Conservation (phyloP, 345 rosid genomes). For the Rhizophora apiculata region DNA sequence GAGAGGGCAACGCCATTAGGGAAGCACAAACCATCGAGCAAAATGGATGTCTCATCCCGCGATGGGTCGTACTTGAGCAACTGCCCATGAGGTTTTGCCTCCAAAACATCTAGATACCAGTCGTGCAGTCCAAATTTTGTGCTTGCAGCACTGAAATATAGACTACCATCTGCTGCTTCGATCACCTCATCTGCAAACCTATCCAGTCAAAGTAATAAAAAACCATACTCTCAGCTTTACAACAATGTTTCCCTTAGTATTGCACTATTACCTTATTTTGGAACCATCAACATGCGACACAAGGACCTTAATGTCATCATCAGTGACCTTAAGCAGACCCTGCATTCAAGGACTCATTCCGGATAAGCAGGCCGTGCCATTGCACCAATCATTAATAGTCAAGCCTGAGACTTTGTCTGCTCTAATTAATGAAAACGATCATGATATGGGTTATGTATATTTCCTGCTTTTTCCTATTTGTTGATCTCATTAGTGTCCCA, state of each 20-base stretch:
- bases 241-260: neutral
- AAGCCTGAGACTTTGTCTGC: too few species aligned
- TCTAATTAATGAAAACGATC: too few species aligned
- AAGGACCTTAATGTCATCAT: constrained; percentile 35
- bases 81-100: constrained; percentile 55
- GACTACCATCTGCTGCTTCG: constrained; percentile 48
- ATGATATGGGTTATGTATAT: too few species aligned
- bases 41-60: constrained; percentile 26
- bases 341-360: neutral
- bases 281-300: constrained; percentile 38
- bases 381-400: too few species aligned
- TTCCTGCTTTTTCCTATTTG: too few species aligned
- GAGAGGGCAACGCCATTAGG: constrained; percentile 57
- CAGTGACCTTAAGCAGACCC: constrained; percentile 51
- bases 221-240: too few species aligned
- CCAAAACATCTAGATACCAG: constrained; percentile 45
- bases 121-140: constrained; percentile 39
- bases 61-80: constrained; percentile 50
- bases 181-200: constrained; percentile 58
- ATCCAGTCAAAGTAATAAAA: neutral
- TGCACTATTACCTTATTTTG: constrained; percentile 33
- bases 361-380: neutral
- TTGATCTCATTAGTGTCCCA: neutral
- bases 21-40: constrained; percentile 36
- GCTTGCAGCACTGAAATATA: constrained; percentile 49